Evolutionary conservation across 164 flowering plant species (phyloP), one percentile per base, ranked within the genome.

Genomic region (Warburgia ugandensis): DNA sequence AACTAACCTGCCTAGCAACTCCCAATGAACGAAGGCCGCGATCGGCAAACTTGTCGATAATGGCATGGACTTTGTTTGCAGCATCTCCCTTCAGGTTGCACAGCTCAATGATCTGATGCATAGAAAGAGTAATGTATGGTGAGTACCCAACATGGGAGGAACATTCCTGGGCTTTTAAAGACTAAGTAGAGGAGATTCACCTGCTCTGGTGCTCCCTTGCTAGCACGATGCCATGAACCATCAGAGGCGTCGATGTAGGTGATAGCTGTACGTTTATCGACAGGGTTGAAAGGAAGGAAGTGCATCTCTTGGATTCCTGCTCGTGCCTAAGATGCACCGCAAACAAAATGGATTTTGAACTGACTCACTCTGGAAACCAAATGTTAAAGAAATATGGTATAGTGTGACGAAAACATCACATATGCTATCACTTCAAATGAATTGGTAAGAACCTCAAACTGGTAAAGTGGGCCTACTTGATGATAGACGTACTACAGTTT

Each of bases 11-110:
- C 38, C 68, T 64, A 26, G 79, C 79, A 58, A 84, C 78, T 6
- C 68, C 94, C 50, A 88, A 59, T 21, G 92, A 83, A 7, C 97
- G 86, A 32, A 88, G 89, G 25, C 97, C 97, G 0, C 87, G 78
- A 0, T 81, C 73, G 14, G 92, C 92, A 40, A 60, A 84, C 23
- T 63, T 62, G 59, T 66, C 83, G 42, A 81, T 84, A 56, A 77
- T 52, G 10, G 45, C 46, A 50, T 73, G 80, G 10, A 75, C 83
- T 63, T 65, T 79, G 37, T 70, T 68, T 68, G 8, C 50, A 6
- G 35, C 43, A 7, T 75, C 80, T 0, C 80, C 92, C 26, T 58
- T 69, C 26, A 84, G 83, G 9, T 60, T 61, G 49, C 87, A 81
- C 23, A 88, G 91, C 0, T 83, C 89, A 61, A 88, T 77, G 29